These are phyloP conservation scores for Dimocarpus longan DNA, from an alignment of 345 rosid species.

Conservation along the genomic window DNA sequence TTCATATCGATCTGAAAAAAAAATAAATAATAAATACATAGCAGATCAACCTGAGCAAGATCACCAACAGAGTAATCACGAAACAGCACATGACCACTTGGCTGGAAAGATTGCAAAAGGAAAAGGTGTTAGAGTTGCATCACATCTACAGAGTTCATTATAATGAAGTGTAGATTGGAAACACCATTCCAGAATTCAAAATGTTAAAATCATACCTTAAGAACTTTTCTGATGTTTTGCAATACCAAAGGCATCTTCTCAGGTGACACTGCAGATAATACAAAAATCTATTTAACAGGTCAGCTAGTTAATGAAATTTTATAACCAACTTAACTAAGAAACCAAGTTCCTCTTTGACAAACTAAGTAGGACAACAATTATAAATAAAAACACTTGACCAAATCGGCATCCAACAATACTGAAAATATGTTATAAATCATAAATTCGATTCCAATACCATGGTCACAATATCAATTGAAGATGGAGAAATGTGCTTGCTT, in stretches of 20 bases:
- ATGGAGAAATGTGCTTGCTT: conserved; percentile 65
- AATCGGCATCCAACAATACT: neutral
- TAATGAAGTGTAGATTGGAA: neutral
- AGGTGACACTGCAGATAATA: conserved; percentile 91
- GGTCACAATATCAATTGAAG: conserved; percentile 85
- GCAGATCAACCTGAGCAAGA: conserved; percentile 79
- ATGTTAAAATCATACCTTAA: conserved; percentile 54
- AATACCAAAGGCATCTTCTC: conserved; percentile 85
- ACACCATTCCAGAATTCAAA: conserved; percentile 7
- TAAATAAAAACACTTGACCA: conserved; percentile 8
- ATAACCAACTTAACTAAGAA: neutral
- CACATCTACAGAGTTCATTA: neutral
- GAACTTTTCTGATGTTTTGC: conserved; percentile 69
- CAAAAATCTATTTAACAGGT: conserved; percentile 85
- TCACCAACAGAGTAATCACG: conserved; percentile 91
- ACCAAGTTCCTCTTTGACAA: neutral
- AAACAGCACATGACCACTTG: conserved; percentile 72
- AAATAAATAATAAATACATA: neutral
- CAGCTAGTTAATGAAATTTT: conserved; percentile 34
- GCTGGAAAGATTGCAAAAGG: conserved; percentile 47
- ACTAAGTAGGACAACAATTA: neutral
- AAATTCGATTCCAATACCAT: conserved; percentile 59
- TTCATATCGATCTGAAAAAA: neutral
- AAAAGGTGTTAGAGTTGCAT: conserved; percentile 12
- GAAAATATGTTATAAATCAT: conserved; percentile 7